These are phyloP conservation scores for Spirogloea muscicola DNA, from an alignment of 139 green algal genomes.

Conservation along the genomic window DNA sequence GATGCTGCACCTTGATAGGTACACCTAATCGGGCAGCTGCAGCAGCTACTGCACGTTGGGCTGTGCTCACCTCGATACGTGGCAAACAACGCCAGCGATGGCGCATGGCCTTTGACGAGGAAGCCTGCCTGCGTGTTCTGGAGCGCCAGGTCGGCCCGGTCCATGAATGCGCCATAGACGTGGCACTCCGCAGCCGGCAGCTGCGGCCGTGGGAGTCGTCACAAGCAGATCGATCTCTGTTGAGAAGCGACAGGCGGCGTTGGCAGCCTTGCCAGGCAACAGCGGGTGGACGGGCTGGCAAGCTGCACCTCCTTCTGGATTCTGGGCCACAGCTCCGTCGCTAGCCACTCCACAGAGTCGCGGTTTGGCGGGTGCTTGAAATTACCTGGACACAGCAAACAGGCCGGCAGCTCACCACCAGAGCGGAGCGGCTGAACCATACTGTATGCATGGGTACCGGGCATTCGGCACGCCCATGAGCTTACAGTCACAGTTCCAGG, in stretches of 20 bases:
- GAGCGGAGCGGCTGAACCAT: no score
- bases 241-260: no score
- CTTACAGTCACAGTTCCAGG: no score
- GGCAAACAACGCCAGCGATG: slow-evolving; percentile 54
- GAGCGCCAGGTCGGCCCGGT: slow-evolving; percentile 26
- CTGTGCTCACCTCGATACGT: slow-evolving; percentile 25
- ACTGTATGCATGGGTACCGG: no score
- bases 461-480: no score
- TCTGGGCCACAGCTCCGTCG: slow-evolving; percentile 50
- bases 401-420: no score
- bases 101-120: slow-evolving; percentile 16
- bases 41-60: no score
- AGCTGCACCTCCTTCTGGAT: slow-evolving; percentile 32
- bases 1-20: no score
- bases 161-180: slow-evolving; percentile 58
- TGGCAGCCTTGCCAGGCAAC: no score
- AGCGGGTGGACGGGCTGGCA: not conserved
- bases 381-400: no score
- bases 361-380: slow-evolving; percentile 63
- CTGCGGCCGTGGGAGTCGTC: not conserved
- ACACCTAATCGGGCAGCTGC: no score
- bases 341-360: slow-evolving; percentile 56
- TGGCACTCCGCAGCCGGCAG: slow-evolving; percentile 55
- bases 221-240: no score
- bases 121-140: slow-evolving; percentile 43